Conservation (phyloP, 345 rosid genomes). For the Pseudoturritis turrita region DNA sequence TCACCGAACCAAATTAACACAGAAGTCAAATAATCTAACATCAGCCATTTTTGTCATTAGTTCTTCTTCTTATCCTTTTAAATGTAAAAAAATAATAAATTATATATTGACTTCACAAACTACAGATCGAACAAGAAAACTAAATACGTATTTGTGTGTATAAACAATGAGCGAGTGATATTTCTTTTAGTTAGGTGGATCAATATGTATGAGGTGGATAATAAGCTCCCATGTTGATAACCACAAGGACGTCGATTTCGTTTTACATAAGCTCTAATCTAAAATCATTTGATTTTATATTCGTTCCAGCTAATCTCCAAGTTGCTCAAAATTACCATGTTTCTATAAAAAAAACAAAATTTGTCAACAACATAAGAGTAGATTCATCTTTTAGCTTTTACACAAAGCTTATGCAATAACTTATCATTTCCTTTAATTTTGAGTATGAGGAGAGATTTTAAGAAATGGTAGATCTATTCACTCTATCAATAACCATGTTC, state of each 20-base stretch:
- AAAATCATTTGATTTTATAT: neutral
- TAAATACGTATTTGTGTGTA: neutral
- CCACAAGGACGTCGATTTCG: constrained; percentile 9
- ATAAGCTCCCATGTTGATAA: constrained; percentile 10
- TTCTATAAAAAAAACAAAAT: too few species aligned
- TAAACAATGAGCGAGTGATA: neutral
- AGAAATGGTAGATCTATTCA: too few species aligned
- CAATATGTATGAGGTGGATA: neutral
- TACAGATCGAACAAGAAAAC: neutral
- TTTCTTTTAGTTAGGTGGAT: neutral
- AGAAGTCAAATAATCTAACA: constrained; percentile 21
- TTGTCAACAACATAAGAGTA: neutral
- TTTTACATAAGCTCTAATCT: neutral
- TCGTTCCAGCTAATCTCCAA: neutral
- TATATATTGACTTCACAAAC: neutral
- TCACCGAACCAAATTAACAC: constrained; percentile 3
- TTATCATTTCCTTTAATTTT: neutral
- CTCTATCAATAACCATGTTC: too few species aligned
- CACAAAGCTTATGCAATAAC: neutral
- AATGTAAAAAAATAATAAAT: neutral
- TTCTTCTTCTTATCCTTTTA: constrained; percentile 21
- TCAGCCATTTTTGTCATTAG: constrained; percentile 17
- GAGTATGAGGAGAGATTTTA: too few species aligned
- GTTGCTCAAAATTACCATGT: neutral
- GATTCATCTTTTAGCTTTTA: too few species aligned